Base-by-base conservation (phyloP, 768 basidiomycete species). In the Termitomyces sp. region DNA sequence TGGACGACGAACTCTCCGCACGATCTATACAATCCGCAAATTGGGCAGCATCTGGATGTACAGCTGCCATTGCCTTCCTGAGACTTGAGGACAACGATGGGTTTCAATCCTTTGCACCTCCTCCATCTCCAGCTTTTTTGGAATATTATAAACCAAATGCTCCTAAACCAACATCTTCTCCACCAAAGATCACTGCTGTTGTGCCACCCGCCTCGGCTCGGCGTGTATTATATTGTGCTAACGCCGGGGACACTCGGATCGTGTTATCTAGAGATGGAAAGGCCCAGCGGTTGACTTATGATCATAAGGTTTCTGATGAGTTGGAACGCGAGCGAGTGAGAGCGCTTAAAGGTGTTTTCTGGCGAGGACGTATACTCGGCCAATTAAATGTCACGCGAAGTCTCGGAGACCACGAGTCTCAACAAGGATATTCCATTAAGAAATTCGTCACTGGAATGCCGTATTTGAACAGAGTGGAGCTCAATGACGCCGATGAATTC, bases 1-100 rank as follows among this genome's bases (percentile, higher is more conserved):
- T 63, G 61, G 61, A 63, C 30, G 44, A 55, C 9, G 44, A n/a
- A 9, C 50, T 63, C 18, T 63, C 58, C 9, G 30, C 32, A 16
- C 51, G 38, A 33, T 63, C 61, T 18, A 43, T 60, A 36, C 7
- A 38, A 28, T 60, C 58, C 22, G 61, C 61, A 35, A 59, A 54
- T 5, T 60, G 59, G 61, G 61, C 61, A n/a, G 56, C 61, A 5
- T 63, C 61, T 28, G 61, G 61, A 16, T 63, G 58, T 47, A 63
- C 61, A 36, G 61, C 61, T 54, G 61, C 54, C 7, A 54, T 54
- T 22, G 61, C 61, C 9, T 63, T 63, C 45, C 49, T 63, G 44
- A 59, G 61, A 58, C 45, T 63, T 32, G 61, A 63, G 43, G 61
- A 62, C 20, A 20, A 51, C 18, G 40, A 59, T 20, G 58, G 58